Conservation (phyloP, 441 rosid genomes). For the Corymbia citriodora region DNA sequence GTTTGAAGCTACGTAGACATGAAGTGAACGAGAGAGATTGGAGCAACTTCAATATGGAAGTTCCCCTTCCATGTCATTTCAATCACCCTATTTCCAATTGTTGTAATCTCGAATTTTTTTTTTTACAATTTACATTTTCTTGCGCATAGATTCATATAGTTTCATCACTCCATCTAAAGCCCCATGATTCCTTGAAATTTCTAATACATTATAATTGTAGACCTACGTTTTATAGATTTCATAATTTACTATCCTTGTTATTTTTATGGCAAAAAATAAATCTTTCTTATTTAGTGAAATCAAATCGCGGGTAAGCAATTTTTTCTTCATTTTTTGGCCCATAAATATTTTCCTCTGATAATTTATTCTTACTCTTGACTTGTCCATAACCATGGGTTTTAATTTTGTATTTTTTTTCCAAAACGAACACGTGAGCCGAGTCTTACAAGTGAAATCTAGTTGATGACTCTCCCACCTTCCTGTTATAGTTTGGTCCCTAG, state of each 20-base stretch:
- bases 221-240: background rate
- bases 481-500: background rate
- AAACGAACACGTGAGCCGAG: background rate
- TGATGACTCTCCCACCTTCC: background rate
- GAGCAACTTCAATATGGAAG: background rate
- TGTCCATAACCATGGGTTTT: background rate
- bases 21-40: background rate
- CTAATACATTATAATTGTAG: too few relatives aligned
- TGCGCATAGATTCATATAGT: too few relatives aligned
- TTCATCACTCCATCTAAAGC: background rate
- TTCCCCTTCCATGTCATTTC: background rate
- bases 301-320: background rate
- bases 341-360: background rate
- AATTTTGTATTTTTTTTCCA: background rate
- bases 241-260: background rate
- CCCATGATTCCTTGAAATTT: background rate
- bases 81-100: background rate
- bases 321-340: background rate
- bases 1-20: background rate
- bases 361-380: background rate
- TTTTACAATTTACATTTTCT: background rate
- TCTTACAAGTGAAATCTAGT: background rate
- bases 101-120: background rate
- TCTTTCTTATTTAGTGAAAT: background rate
- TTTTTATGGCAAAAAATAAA: background rate